Base-by-base conservation (phyloP, 371 early-diverging fungal species). In the Funneliformis caledonium region DNA sequence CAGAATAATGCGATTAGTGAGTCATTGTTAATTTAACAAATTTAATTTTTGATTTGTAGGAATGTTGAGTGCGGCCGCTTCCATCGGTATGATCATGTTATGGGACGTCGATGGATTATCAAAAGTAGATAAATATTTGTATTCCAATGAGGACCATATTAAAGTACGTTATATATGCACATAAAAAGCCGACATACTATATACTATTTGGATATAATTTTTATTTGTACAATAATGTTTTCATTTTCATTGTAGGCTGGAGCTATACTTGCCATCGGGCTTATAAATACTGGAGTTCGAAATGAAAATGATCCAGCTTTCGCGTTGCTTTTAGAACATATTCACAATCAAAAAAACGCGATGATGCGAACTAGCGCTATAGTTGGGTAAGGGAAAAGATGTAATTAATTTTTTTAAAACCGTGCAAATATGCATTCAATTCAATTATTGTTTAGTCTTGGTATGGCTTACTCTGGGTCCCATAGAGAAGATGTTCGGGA, bases 41-140 rank as follows among this genome's bases (percentile, higher is more conserved):
- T 61, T 26, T 61, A 11, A 61, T 33, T 69, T 69, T 31, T 62
- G 48, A 50, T 68, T 59, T 33, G 68, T 33, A 85, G 87, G 94
- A 75, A 97, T 97, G 97, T 89, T 96, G 81, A 95, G 96, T 85
- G 96, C 98, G 14, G 91, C 96, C 43, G 99, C 99, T 12, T 98
- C 98, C 3, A 84, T 98, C 61, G 99, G 99, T 72, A 84, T 94
- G 85, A 93, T 98, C 79, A 85, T 92, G 79, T 87, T 98, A 81
- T 99, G 99, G 99, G 95, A 98, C 85, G 93, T 97, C 7, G 97
- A 97, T 76, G 98, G 97, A 31, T 87, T 98, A 74, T 90, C 93
- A 72, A 89, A 95, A 81, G 94, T 99, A 78, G 99, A 98, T 88
- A 95, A 96, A 86, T 98, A 96, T 86, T 86, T 96, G 85, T 95